Evolutionary conservation across 177 flowering plant species (phyloP), one percentile per base, ranked within the genome.

Genomic region (Vitis hybrid): DNA sequence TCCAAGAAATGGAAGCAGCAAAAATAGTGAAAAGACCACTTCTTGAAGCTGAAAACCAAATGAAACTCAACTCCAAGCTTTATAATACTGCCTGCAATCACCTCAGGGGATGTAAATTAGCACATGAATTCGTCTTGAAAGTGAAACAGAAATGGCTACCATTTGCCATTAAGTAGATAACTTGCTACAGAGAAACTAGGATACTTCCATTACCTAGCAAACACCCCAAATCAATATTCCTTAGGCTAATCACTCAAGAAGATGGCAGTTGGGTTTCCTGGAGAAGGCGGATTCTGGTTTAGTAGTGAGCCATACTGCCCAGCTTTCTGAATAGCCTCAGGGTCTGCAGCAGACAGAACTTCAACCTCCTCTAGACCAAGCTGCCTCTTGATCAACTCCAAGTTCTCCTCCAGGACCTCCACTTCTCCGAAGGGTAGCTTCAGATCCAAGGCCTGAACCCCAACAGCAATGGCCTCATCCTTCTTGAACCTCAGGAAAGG

Each of bases 401-500:
- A 35, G 70, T 94, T 94, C 81, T 87, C 91, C 66, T 65, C 54
- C 58, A 94, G 92, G n/a, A 92, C 92, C 52, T 91, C 88, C 2
- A 86, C 85, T 77, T 94, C 98, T 27, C 92, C 92, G 73, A 94
- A 94, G 1, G 97, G 92, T 2, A 89, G 76, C 73, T 62, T 87
- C 84, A 92, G 69, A 74, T 94, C 88, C 81, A 94, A 77, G 30
- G 94, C 97, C 9, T 87, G 93, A 63, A 52, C 71, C 11, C 98
- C 98, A 55, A 92, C 81, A 24, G 82, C 62, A 52, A 76, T 59
- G 9, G 86, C 91, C 74, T 90, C 96, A 72, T 82, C 88, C 72
- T 88, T 92, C 83, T 94, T 94, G 80, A 86, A 91, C 81, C 84
- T 88, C 82, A 94, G 57, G 78, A 94, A 94, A 10, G 98, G 93